phyloP scores from a whole-genome alignment of 1,139 yeast species.

The Tardiomyces digboiensis region DNA sequence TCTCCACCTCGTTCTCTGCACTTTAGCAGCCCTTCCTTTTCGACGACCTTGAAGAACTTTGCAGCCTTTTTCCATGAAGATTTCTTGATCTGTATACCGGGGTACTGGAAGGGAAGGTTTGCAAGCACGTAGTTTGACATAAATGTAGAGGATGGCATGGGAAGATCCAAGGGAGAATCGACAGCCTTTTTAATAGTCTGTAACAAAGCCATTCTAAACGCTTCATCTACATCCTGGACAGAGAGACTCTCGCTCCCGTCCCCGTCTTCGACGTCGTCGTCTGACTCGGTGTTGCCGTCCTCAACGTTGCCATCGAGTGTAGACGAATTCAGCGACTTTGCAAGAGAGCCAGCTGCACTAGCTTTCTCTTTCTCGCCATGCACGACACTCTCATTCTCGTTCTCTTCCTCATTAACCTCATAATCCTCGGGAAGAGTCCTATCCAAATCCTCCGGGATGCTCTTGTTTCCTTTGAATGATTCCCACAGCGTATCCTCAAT shows the following conservation, averaged over 20 bases:
- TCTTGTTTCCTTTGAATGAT: constrained; percentile 14
- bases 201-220: constrained; percentile 57
- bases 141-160: constrained; percentile 52
- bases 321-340: no score
- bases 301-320: no score
- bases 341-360: no score
- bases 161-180: constrained; percentile 45
- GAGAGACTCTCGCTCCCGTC: no score
- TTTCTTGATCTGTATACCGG: constrained; percentile 61
- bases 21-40: constrained; percentile 54
- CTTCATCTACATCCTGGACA: constrained; percentile 67
- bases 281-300: no score
- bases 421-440: constrained; percentile 13
- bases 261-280: no score
- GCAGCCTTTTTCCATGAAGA: constrained; percentile 88
- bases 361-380: no score
- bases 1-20: constrained; percentile 77
- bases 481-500: constrained; percentile 29
- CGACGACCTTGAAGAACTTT: constrained; percentile 79
- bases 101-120: constrained; percentile 55
- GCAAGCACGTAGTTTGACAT: constrained; percentile 53
- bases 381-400: no score
- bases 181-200: constrained; percentile 58
- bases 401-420: no score
- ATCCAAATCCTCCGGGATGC: constrained; percentile 18